Conservation (phyloP, 1,284 basidiomycete genomes). For the Leccinum fuscescens region DNA sequence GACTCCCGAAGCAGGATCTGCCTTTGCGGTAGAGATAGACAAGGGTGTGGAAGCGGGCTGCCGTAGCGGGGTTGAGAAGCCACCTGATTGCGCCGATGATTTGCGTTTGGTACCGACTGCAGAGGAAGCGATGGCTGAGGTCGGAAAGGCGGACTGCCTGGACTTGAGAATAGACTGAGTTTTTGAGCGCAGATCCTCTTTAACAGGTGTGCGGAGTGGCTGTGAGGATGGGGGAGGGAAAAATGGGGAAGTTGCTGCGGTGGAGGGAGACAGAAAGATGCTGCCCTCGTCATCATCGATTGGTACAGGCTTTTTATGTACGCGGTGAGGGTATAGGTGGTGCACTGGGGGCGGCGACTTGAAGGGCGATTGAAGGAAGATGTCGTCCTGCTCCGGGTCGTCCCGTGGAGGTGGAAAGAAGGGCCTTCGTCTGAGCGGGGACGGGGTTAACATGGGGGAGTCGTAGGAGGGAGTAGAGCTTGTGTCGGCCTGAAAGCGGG, state of each 20-base stretch:
- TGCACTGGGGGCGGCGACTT: constrained; percentile 44
- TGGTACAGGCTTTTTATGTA: constrained; percentile 43
- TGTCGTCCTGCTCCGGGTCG: constrained; percentile 43
- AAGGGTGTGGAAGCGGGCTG: constrained; percentile 47
- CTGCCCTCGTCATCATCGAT: constrained; percentile 56
- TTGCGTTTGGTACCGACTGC: constrained; percentile 64
- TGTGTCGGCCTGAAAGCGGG: constrained; percentile 27
- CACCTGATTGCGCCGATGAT: constrained; percentile 36
- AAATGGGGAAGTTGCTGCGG: constrained; percentile 38
- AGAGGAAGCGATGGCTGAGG: constrained; percentile 27
- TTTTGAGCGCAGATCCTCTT: constrained; percentile 39
- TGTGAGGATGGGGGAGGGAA: constrained; percentile 41
- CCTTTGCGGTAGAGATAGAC: constrained; percentile 43
- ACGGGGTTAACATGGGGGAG: constrained; percentile 61
- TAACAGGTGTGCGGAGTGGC: constrained; percentile 55
- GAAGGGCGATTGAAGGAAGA: constrained; percentile 56
- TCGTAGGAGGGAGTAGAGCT: constrained; percentile 39
- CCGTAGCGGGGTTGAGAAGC: constrained; percentile 45
- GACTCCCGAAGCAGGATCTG: constrained; percentile 30
- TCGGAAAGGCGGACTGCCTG: constrained; percentile 23
- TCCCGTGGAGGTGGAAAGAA: constrained; percentile 38
- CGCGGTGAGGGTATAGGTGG: constrained; percentile 32
- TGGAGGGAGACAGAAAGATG: constrained; percentile 51
- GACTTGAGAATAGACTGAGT: constrained; percentile 32
- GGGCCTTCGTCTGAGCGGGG: constrained; percentile 50